phyloP scores from a whole-genome alignment of 306 rosid genomes.

The Cucumis hystrix region DNA sequence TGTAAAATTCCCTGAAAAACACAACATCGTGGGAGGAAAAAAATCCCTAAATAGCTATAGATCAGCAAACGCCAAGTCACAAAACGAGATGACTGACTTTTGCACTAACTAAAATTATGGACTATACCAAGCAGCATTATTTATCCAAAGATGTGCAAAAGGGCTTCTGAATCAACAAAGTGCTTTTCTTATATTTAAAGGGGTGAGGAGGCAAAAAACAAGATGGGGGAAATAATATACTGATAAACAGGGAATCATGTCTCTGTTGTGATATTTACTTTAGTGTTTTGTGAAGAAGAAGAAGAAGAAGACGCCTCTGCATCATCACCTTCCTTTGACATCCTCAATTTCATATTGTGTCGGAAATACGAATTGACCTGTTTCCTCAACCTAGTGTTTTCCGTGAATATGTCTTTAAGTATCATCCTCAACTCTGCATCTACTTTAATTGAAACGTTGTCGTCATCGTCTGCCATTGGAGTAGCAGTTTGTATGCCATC shows the following conservation, averaged over 20 bases:
- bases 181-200: neutral
- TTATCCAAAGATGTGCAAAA: conserved; percentile 8
- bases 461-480: conserved; percentile 20
- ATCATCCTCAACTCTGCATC: conserved; percentile 57
- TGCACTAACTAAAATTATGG: neutral
- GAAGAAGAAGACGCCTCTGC: conserved; percentile 16
- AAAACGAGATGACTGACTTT: neutral
- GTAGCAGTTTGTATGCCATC: conserved; percentile 24
- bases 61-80: neutral
- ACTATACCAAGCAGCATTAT: neutral
- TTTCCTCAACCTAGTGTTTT: conserved; percentile 72
- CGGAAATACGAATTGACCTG: conserved; percentile 45
- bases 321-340: conserved; percentile 25
- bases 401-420: conserved; percentile 46
- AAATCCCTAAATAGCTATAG: neutral
- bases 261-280: conserved; percentile 25
- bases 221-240: neutral
- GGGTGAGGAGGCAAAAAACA: neutral
- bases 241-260: conserved; percentile 13
- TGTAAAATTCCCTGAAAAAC: neutral
- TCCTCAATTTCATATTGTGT: conserved; percentile 31
- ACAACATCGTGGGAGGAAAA: neutral
- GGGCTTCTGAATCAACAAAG: conserved; percentile 9
- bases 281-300: conserved; percentile 21
- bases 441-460: conserved; percentile 10